Evolutionary conservation across 768 basidiomycete species (phyloP).

Genomic region (Leccinum incarnatum): DNA sequence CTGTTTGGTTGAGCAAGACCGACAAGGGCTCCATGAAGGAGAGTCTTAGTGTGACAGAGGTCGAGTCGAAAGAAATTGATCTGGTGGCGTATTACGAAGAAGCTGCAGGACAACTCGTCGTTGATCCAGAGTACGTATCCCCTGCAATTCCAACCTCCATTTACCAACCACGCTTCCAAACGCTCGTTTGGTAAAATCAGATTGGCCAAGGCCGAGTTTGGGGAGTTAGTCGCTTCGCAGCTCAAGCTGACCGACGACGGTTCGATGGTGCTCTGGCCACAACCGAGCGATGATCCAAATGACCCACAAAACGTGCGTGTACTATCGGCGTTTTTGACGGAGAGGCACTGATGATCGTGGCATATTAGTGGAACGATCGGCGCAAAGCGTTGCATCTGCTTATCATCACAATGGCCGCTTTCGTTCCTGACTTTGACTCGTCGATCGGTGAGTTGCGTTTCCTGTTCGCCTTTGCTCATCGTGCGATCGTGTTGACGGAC

Average conservation of each 20-base stretch:
- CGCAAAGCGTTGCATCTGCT: slow-evolving; percentile 47
- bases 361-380: slow-evolving; percentile 41
- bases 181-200: slow-evolving; percentile 19
- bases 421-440: slow-evolving; percentile 53
- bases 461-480: no score
- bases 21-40: slow-evolving; percentile 5
- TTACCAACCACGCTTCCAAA: background rate
- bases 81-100: slow-evolving; percentile 48
- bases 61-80: slow-evolving; percentile 26
- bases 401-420: slow-evolving; percentile 49
- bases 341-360: background rate
- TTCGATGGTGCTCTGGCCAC: slow-evolving; percentile 52
- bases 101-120: slow-evolving; percentile 55
- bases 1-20: background rate
- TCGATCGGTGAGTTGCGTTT: slow-evolving; percentile 40
- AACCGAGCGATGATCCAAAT: slow-evolving; percentile 46
- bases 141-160: background rate
- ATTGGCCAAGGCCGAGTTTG: slow-evolving; percentile 50
- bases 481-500: background rate
- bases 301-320: slow-evolving; percentile 53
- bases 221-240: slow-evolving; percentile 40
- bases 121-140: slow-evolving; percentile 54
- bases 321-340: background rate
- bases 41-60: background rate
- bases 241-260: slow-evolving; percentile 48